A percentile compares a stretch with the other conserved stretches of the same genome.
Conservation (phyloP, 2,329 filamentous ascomycete species). For the Beauveria caledonica region DNA sequence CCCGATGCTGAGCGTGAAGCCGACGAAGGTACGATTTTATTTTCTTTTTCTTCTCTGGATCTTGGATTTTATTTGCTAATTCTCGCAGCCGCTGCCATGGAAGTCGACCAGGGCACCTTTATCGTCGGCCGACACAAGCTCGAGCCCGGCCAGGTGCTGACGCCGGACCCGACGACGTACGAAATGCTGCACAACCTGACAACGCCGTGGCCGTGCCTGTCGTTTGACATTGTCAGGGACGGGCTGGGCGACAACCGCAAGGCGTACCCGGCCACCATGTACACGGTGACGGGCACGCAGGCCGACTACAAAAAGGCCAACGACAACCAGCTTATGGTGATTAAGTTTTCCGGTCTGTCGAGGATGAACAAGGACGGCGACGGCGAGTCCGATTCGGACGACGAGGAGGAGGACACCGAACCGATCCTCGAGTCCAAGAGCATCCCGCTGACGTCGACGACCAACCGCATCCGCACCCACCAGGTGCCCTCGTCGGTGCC, state of each 20-base stretch:
- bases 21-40: constrained; percentile 60
- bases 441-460: constrained; percentile 79
- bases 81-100: constrained; percentile 53
- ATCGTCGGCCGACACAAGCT: constrained; percentile 92
- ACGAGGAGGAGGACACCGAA: constrained; percentile 71
- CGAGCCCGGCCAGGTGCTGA: constrained; percentile 80
- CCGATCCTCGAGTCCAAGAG: constrained; percentile 89
- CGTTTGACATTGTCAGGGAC: constrained; percentile 87
- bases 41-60: constrained; percentile 17
- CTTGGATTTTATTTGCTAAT: constrained; percentile 20
- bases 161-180: constrained; percentile 90
- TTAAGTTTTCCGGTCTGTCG: constrained; percentile 90
- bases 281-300: constrained; percentile 90
- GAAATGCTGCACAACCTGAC: constrained; percentile 94
- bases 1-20: constrained; percentile 89
- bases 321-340: constrained; percentile 91
- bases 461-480: constrained; percentile 86
- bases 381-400: constrained; percentile 53
- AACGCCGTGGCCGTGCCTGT: constrained; percentile 94
- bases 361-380: constrained; percentile 68
- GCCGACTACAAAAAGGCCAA: constrained; percentile 65
- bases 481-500: constrained; percentile 67
- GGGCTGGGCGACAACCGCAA: constrained; percentile 79
- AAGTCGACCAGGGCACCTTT: constrained; percentile 88
- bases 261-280: constrained; percentile 91